phyloP scores from a whole-genome alignment of 176 grass and related monocot genomes.

The Aegilops bicornis region DNA sequence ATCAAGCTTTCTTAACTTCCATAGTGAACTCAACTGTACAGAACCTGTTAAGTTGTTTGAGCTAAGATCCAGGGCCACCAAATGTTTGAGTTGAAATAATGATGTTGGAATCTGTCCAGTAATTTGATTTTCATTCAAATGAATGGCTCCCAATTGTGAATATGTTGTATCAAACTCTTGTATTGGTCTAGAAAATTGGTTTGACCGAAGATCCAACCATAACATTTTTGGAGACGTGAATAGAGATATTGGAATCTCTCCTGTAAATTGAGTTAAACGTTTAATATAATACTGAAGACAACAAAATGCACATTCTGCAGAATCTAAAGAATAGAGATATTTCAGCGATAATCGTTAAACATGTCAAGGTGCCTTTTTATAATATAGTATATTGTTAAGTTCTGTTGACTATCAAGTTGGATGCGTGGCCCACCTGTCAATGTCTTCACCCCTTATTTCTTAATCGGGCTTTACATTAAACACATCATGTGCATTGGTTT shows the following conservation, averaged over 20 bases:
- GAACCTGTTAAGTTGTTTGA: not conserved
- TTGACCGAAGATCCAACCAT: conserved; percentile 1
- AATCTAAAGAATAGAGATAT: no score
- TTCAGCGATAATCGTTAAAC: no score
- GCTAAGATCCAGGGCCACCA: not conserved
- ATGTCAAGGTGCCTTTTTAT: no score
- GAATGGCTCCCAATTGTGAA: not conserved
- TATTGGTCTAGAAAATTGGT: conserved; percentile 9
- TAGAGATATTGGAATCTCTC: not conserved
- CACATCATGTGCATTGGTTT: no score
- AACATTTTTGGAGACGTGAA: not conserved
- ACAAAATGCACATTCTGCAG: no score
- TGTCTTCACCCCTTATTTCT: no score
- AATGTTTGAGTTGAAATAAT: not conserved
- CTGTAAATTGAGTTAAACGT: not conserved
- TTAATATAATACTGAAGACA: no score
- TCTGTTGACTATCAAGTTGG: no score
- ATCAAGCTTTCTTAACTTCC: not conserved
- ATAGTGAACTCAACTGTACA: not conserved
- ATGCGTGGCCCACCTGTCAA: no score
- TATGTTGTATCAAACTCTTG: not conserved
- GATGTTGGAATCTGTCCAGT: conserved; percentile 19
- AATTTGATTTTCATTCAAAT: not conserved
- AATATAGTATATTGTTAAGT: no score
- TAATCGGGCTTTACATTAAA: no score